These are phyloP conservation scores for Euphorbia lathyris DNA, from an alignment of 345 rosid species.

Conservation along the genomic window DNA sequence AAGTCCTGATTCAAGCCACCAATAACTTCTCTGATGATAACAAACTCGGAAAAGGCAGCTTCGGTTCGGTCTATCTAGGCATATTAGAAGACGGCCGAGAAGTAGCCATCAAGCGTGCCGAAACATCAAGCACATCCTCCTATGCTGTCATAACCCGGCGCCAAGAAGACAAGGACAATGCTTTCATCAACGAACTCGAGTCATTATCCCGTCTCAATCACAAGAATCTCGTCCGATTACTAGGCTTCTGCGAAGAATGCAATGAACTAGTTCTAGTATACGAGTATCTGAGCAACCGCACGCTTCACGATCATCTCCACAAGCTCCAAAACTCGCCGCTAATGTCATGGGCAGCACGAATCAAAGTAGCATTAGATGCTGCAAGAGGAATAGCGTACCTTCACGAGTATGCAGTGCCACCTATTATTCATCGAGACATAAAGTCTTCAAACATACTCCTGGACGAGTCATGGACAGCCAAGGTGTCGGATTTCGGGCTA, in stretches of 20 bases:
- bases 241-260: slow-evolving; percentile 66
- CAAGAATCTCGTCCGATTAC: slow-evolving; percentile 60
- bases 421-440: slow-evolving; percentile 78
- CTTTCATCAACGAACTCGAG: slow-evolving; percentile 77
- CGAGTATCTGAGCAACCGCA: slow-evolving; percentile 64
- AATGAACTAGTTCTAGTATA: slow-evolving; percentile 58
- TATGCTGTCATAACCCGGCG: slow-evolving; percentile 26
- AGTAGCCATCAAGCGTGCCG: slow-evolving; percentile 81
- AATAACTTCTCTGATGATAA: slow-evolving; percentile 51
- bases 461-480: slow-evolving; percentile 48
- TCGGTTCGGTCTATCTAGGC: slow-evolving; percentile 66
- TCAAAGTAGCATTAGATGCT: slow-evolving; percentile 62
- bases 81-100: slow-evolving; percentile 54
- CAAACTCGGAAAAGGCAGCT: slow-evolving; percentile 72
- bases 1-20: slow-evolving; percentile 44
- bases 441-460: slow-evolving; percentile 78
- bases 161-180: slow-evolving; percentile 57
- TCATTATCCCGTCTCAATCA: slow-evolving; percentile 72
- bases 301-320: slow-evolving; percentile 73
- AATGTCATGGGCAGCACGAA: slow-evolving; percentile 58
- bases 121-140: slow-evolving; percentile 18
- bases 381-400: slow-evolving; percentile 76
- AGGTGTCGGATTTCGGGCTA: slow-evolving; percentile 79
- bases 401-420: slow-evolving; percentile 58
- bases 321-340: slow-evolving; percentile 38